A percentile compares a stretch with the other conserved stretches of the same genome.
Evolutionary conservation across 768 basidiomycete genomes (phyloP).

Genomic region (Suillus brevipes): DNA sequence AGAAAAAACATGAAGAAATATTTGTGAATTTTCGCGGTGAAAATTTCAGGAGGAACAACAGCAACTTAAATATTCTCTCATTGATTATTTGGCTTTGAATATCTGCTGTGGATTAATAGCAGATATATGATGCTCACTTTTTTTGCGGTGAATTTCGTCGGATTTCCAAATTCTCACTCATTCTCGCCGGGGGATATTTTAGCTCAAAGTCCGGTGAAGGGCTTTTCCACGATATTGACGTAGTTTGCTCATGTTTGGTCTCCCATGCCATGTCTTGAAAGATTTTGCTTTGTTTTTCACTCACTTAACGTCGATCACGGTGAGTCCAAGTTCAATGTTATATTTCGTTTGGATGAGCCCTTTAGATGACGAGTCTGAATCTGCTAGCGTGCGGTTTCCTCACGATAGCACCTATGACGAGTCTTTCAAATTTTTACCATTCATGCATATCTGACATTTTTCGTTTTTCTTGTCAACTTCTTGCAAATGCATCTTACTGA

Average conservation of each 20-base stretch:
- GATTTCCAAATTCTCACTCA: too few species aligned
- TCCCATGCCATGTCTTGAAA: slow-evolving; percentile 10
- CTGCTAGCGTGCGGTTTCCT: slow-evolving; percentile 59
- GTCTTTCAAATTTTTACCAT: slow-evolving; percentile 67
- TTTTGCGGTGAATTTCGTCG: too few species aligned
- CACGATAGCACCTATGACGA: slow-evolving; percentile 61
- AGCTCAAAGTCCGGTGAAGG: too few species aligned
- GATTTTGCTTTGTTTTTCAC: slow-evolving; percentile 16
- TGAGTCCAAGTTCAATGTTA: slow-evolving; percentile 17
- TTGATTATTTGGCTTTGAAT: too few species aligned
- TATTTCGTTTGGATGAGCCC: slow-evolving; percentile 42
- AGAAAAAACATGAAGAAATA: too few species aligned
- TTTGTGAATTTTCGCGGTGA: too few species aligned
- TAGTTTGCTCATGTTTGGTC: slow-evolving; percentile 8
- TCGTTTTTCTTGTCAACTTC: not conserved
- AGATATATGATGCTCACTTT: too few species aligned
- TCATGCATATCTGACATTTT: slow-evolving; percentile 84
- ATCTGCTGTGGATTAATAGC: too few species aligned
- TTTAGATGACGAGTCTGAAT: slow-evolving; percentile 85
- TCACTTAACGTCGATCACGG: slow-evolving; percentile 17
- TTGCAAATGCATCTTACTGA: slow-evolving; percentile 12
- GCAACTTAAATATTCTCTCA: too few species aligned
- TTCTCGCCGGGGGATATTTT: too few species aligned
- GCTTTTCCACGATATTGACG: slow-evolving; percentile 17
- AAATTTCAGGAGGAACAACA: too few species aligned